Evolutionary conservation across 1,284 basidiomycete genomes (phyloP).

Genomic region (Fomes fomentarius): DNA sequence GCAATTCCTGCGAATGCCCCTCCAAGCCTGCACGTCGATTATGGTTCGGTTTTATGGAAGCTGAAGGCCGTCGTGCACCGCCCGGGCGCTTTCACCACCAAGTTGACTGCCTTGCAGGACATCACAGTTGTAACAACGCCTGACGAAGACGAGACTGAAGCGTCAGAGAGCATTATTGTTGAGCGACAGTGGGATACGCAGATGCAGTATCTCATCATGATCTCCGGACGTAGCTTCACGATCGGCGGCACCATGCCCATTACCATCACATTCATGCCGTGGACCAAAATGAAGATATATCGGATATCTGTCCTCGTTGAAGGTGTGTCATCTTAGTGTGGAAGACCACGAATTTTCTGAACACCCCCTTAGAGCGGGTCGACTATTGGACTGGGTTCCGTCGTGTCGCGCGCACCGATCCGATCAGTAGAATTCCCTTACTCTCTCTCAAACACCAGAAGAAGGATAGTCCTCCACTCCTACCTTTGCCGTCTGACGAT

Average conservation of each 20-base stretch:
- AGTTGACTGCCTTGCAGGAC: constrained; percentile 73
- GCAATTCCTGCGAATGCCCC: constrained; percentile 82
- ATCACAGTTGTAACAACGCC: constrained; percentile 82
- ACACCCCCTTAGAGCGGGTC: constrained; percentile 60
- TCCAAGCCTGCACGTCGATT: constrained; percentile 79
- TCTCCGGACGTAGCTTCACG: constrained; percentile 82
- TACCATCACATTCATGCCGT: constrained; percentile 82
- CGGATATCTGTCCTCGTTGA: constrained; percentile 82
- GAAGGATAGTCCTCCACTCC: constrained; percentile 53
- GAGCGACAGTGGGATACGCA: constrained; percentile 94
- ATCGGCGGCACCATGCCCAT: constrained; percentile 87
- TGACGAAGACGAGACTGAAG: constrained; percentile 79
- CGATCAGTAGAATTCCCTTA: constrained; percentile 67
- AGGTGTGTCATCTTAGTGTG: constrained; percentile 47
- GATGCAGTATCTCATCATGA: constrained; percentile 81
- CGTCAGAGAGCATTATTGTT: constrained; percentile 83
- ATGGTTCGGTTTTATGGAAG: constrained; percentile 81
- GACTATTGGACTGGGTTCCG: constrained; percentile 79
- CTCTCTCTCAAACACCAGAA: constrained; percentile 65
- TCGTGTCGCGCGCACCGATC: constrained; percentile 79
- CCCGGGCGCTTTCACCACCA: constrained; percentile 81
- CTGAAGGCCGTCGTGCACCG: constrained; percentile 86
- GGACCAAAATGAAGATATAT: constrained; percentile 85
- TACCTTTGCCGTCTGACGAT: constrained; percentile 68
- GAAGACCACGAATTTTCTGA: not conserved